These are phyloP conservation scores for Tetracentron sinense DNA, from an alignment of 164 flowering plant genomes.

Conservation along the genomic window DNA sequence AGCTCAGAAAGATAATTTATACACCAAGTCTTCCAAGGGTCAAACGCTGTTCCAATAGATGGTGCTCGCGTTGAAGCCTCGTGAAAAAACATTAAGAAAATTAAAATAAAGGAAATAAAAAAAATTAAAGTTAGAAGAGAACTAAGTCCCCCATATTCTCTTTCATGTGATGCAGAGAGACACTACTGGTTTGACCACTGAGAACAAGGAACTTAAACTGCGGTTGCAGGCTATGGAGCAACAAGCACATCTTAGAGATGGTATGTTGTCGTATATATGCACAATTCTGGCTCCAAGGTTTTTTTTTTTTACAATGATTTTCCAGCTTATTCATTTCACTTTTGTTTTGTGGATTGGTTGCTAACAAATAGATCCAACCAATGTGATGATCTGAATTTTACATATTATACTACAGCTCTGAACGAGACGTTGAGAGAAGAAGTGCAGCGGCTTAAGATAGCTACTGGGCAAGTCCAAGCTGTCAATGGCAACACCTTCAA, in stretches of 20 bases:
- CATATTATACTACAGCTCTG: constrained; percentile 65
- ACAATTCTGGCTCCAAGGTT: background rate
- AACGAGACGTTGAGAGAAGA: constrained; percentile 78
- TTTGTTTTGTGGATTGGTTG: constrained; percentile 1
- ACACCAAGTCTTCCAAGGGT: too few relatives aligned
- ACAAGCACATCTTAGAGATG: constrained; percentile 93
- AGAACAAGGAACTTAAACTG: constrained; percentile 89
- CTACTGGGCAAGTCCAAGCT: constrained; percentile 50
- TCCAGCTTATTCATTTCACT: background rate
- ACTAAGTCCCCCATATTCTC: background rate
- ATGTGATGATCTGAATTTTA: background rate
- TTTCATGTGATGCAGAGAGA: constrained; percentile 69
- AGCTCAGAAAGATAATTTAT: too few relatives aligned
- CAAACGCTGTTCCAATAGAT: too few relatives aligned
- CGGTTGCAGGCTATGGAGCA: constrained; percentile 93
- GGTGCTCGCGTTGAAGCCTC: too few relatives aligned
- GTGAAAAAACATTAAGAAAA: too few relatives aligned
- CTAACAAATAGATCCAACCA: background rate
- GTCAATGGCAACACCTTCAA: constrained; percentile 46
- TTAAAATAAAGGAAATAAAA: too few relatives aligned
- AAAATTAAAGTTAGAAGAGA: background rate
- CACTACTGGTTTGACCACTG: constrained; percentile 66
- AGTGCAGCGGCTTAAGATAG: constrained; percentile 75
- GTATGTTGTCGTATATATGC: constrained; percentile 30
- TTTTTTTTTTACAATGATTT: background rate